phyloP scores from a whole-genome alignment of 768 basidiomycete genomes.

The Podaxis mareebaensis region DNA sequence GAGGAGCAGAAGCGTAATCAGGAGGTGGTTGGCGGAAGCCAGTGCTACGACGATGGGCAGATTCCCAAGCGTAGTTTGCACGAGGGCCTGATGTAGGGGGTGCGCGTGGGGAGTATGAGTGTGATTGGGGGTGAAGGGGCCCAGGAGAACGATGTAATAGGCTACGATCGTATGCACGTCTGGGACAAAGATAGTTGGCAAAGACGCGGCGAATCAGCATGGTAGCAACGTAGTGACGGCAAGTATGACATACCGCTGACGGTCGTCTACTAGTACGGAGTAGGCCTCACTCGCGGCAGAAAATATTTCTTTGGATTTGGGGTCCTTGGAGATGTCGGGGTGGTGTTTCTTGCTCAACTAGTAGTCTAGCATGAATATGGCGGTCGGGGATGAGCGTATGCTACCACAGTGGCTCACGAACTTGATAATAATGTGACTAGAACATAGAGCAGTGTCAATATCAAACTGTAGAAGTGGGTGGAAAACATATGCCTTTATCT shows the following conservation, averaged over 20 bases:
- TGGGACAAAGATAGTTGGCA: constrained; percentile 17
- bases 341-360: constrained; percentile 50
- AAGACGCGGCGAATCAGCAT: background rate
- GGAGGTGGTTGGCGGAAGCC: constrained; percentile 23
- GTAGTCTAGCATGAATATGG: background rate
- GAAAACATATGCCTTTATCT: constrained; percentile 38
- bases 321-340: constrained; percentile 48
- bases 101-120: constrained; percentile 25
- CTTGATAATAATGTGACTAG: constrained; percentile 46
- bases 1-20: constrained; percentile 22
- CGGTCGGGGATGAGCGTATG: background rate
- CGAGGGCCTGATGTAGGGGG: constrained; percentile 31
- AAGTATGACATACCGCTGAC: constrained; percentile 34
- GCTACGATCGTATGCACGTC: constrained; percentile 47
- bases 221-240: background rate
- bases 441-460: background rate
- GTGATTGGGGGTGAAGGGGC: constrained; percentile 19
- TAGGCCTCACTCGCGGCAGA: constrained; percentile 45
- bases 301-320: constrained; percentile 38
- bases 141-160: constrained; percentile 29
- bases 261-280: constrained; percentile 42
- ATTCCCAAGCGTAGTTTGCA: constrained; percentile 44
- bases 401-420: constrained; percentile 15
- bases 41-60: constrained; percentile 18
- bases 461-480: background rate